A percentile compares a stretch with the other conserved stretches of the same genome.
Conservation (phyloP, 495 filamentous ascomycete genomes). For the Lasiosphaeria miniovina region DNA sequence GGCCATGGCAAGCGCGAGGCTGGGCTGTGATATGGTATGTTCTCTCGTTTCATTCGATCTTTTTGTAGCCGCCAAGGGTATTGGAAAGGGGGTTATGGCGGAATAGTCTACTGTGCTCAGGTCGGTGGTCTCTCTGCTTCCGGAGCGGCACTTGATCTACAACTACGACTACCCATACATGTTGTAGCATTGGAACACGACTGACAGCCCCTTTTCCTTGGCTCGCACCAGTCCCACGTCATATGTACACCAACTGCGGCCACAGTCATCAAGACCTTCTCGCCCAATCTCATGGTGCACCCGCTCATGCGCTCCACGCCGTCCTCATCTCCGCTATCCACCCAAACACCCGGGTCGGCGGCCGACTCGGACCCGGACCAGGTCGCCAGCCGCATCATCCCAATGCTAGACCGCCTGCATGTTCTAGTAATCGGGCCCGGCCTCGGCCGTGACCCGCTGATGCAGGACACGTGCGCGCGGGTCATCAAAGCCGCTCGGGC, state of each 20-base stretch:
- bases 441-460: constrained; percentile 81
- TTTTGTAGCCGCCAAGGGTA: neutral
- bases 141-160: no score
- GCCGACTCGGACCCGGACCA: constrained; percentile 49
- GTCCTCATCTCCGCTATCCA: constrained; percentile 32
- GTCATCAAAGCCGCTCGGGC: constrained; percentile 80
- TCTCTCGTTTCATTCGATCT: neutral
- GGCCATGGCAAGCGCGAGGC: constrained; percentile 86
- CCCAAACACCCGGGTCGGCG: constrained; percentile 31
- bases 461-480: constrained; percentile 78
- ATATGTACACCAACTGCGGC: constrained; percentile 90
- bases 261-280: constrained; percentile 93
- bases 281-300: constrained; percentile 98
- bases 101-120: no score
- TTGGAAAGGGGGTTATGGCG: no score
- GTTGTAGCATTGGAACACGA: neutral
- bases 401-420: constrained; percentile 81
- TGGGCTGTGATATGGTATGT: constrained; percentile 81
- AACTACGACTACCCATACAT: neutral
- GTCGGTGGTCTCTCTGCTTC: no score
- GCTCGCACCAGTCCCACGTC: constrained; percentile 72
- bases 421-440: constrained; percentile 94
- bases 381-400: constrained; percentile 69
- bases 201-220: neutral
- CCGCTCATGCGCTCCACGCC: constrained; percentile 81